Evolutionary conservation across 2,329 filamentous ascomycete species (phyloP), one percentile per base, ranked within the genome.

Genomic region (Neoscytalidium dimidiatum): DNA sequence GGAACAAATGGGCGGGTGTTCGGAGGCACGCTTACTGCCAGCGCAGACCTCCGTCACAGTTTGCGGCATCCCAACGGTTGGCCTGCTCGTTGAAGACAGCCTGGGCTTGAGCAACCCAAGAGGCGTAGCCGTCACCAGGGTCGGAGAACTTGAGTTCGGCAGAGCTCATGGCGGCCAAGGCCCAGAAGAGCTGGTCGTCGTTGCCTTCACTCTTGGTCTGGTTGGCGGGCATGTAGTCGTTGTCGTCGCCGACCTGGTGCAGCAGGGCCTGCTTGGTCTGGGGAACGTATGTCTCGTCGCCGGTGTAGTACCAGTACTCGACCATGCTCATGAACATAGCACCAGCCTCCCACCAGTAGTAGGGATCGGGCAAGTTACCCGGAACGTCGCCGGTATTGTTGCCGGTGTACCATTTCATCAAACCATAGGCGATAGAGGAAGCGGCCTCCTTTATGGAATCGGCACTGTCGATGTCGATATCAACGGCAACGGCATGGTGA

Each of bases 171-270:
- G 89, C 90, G 1, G 92, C 87, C 81, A 95, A 85, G n/a, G 86
- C 91, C 92, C 92, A 96, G 78, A 95, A 94, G 5, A 90, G 89
- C 82, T 89, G 84, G 69, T 87, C 83, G 67, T 86, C 83, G 68
- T 86, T 86, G 13, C 78, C 79, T 49, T 49, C 68, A 67, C 8
- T 53, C 26, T 66, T 69, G 21, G 74, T 73, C 64, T 77, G 74
- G 49, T 76, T 76, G n/a, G 28, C 5, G 13, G 78, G 76, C 73
- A 81, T 77, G 69, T 74, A 81, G 65, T 79, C 73, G 57, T 76
- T 71, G 21, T 72, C 67, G 1, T 77, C 73, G n/a, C 78, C 71
- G 62, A 62, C 64, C 67, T 70, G 68, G 43, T 64, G 64, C 23
- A 67, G 52, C n/a, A 70, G 31, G 38, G 67, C 68, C 52, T 69